Conservation (phyloP, 1,284 basidiomycete genomes). For the Leccinum variabile region DNA sequence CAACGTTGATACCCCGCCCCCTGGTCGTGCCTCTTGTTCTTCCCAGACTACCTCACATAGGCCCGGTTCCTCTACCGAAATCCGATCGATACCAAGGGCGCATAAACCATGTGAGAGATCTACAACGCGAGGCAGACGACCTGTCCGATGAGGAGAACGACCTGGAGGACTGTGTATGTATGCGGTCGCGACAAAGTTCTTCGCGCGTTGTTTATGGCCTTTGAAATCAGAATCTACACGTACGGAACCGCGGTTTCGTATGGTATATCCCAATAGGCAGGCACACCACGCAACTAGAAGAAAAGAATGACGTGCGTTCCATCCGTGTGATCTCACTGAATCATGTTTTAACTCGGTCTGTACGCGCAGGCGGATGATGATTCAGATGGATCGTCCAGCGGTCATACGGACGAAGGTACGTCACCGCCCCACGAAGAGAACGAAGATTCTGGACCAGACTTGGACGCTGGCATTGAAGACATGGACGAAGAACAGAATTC, state of each 20-base stretch:
- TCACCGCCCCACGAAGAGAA: constrained; percentile 55
- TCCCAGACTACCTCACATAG: constrained; percentile 63
- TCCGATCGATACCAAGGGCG: constrained; percentile 49
- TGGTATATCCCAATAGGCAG: constrained; percentile 75
- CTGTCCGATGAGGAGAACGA: constrained; percentile 83
- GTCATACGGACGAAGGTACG: constrained; percentile 43
- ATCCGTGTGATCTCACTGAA: constrained; percentile 1
- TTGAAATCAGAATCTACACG: constrained; percentile 48
- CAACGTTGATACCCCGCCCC: constrained; percentile 65
- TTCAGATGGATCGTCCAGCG: constrained; percentile 36
- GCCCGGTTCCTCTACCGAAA: constrained; percentile 59
- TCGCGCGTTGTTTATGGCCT: neutral
- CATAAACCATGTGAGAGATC: constrained; percentile 62
- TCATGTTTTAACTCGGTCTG: constrained; percentile 1
- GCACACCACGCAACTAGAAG: constrained; percentile 70
- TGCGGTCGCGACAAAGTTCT: neutral
- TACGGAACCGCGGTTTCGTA: constrained; percentile 64
- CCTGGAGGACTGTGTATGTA: constrained; percentile 65
- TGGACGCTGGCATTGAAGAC: constrained; percentile 73
- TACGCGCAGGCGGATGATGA: constrained; percentile 45
- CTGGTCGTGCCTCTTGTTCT: constrained; percentile 63
- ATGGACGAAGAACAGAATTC: constrained; percentile 55
- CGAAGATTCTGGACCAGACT: constrained; percentile 55
- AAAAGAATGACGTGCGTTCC: constrained; percentile 74
- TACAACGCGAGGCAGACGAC: constrained; percentile 80